Evolutionary conservation across 331 rosid species (phyloP).

Genomic region (Arachis monticola): DNA sequence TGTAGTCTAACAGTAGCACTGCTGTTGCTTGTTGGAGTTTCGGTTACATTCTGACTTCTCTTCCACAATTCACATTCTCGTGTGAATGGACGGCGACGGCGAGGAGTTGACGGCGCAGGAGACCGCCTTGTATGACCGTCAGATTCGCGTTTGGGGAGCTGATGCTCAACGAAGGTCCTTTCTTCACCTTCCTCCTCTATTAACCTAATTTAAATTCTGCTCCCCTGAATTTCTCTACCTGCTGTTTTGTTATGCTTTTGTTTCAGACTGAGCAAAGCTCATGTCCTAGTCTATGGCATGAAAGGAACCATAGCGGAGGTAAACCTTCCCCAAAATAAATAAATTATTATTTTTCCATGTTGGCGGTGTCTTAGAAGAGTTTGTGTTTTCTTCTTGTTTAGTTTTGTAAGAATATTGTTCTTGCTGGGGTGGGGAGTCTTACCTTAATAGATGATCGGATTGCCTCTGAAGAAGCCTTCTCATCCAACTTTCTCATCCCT

Average conservation of each 20-base stretch:
- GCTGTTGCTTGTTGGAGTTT: too few relatives aligned
- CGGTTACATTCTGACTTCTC: too few relatives aligned
- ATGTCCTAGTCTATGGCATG: slow-evolving; percentile 86
- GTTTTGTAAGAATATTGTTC: slow-evolving; percentile 97
- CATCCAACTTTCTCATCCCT: slow-evolving; percentile 83
- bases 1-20: too few relatives aligned
- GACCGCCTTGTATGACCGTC: slow-evolving; percentile 97
- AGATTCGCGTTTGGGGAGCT: slow-evolving; percentile 99
- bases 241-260: too few relatives aligned
- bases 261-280: slow-evolving; percentile 86
- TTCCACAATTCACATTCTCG: too few relatives aligned
- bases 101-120: slow-evolving; percentile 98
- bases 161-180: slow-evolving; percentile 89
- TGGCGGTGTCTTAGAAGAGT: neutral
- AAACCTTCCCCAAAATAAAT: slow-evolving; percentile 1
- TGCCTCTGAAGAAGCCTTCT: slow-evolving; percentile 62
- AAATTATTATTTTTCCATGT: neutral
- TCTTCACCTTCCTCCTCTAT: neutral
- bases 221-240: neutral
- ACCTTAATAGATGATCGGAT: slow-evolving; percentile 86
- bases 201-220: too few relatives aligned
- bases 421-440: slow-evolving; percentile 98
- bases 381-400: slow-evolving; percentile 38
- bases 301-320: slow-evolving; percentile 95
- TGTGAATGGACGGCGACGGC: slow-evolving; percentile 86